Evolutionary conservation across 2,329 filamentous ascomycete species (phyloP).

Genomic region (Hypoxylon sp.): DNA sequence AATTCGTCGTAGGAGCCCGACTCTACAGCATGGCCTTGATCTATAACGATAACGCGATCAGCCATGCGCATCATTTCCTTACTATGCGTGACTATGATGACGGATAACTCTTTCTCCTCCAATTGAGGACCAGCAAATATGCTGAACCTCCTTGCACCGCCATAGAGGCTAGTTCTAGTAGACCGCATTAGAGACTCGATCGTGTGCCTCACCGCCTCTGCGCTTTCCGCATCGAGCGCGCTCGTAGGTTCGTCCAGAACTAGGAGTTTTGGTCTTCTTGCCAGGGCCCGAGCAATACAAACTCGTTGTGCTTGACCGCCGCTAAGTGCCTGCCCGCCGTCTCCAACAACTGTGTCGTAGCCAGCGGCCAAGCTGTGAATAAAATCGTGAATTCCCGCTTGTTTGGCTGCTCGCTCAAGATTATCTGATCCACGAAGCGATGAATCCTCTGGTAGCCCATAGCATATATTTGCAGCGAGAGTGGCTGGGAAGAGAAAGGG

Average conservation of each 20-base stretch:
- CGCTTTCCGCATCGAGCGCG: conserved; percentile 79
- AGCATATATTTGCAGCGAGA: conserved; percentile 85
- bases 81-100: conserved; percentile 86
- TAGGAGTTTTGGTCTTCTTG: conserved; percentile 78
- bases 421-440: conserved; percentile 62
- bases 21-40: conserved; percentile 77
- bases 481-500: conserved; percentile 84
- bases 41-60: conserved; percentile 79
- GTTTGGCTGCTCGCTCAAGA: conserved; percentile 67
- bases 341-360: conserved; percentile 81
- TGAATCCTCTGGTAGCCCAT: conserved; percentile 75
- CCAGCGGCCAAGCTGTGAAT: conserved; percentile 78
- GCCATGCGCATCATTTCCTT: conserved; percentile 89
- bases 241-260: conserved; percentile 91
- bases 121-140: neutral
- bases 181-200: conserved; percentile 67
- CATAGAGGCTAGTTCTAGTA: conserved; percentile 35
- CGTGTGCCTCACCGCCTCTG: conserved; percentile 74
- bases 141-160: neutral
- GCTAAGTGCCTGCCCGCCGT: conserved; percentile 79
- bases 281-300: conserved; percentile 83
- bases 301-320: conserved; percentile 88
- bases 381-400: conserved; percentile 81
- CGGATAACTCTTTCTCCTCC: conserved; percentile 64
- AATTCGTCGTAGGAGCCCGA: conserved; percentile 76